A percentile compares a stretch with the other conserved stretches of the same genome.
Evolutionary conservation across 169 alveolate species (phyloP).

Genomic region (Plasmodium berghei): DNA sequence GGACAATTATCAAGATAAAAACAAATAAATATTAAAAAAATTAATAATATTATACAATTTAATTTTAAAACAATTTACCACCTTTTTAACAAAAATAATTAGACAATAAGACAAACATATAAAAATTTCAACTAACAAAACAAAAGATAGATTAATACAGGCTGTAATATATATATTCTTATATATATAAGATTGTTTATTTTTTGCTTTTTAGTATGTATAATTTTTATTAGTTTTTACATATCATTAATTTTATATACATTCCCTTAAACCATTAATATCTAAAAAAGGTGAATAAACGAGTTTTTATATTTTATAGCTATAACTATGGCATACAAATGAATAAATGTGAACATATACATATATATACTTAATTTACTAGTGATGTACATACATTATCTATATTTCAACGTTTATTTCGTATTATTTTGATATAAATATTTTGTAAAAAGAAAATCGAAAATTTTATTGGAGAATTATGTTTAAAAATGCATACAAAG

Average conservation of each 20-base stretch:
- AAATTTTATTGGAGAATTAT: not conserved
- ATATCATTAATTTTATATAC: not conserved
- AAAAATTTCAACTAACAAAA: no score
- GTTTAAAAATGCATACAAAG: not conserved
- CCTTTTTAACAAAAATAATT: not conserved
- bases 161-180: not conserved
- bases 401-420: not conserved
- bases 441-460: not conserved
- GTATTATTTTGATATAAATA: not conserved
- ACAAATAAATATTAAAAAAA: no score
- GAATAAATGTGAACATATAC: not conserved
- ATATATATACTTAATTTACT: not conserved
- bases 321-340: no score
- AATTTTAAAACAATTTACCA: not conserved
- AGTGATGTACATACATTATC: slow-evolving; percentile 6
- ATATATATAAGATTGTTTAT: not conserved
- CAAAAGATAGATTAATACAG: no score
- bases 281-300: not conserved
- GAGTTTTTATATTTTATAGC: not conserved
- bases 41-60: no score
- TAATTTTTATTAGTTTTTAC: not conserved
- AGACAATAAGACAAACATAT: no score
- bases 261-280: not conserved
- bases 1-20: not conserved
- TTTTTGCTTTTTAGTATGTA: no score